Evolutionary conservation across 495 filamentous ascomycete genomes (phyloP).

Genomic region (Chaetomium fimeti): DNA sequence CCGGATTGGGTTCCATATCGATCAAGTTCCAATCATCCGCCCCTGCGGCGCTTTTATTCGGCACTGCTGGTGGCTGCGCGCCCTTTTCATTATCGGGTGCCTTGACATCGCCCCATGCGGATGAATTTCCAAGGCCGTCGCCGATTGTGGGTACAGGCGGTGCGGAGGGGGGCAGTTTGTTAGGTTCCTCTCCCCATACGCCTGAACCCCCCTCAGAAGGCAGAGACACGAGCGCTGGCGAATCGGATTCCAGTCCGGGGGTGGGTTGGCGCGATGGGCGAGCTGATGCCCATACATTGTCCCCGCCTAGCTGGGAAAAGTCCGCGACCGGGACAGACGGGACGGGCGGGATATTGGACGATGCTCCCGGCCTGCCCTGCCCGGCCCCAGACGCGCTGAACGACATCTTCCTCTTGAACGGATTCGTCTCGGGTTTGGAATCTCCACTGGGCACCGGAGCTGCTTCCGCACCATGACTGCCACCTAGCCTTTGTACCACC

Average conservation of each 20-base stretch:
- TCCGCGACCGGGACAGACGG: conserved; percentile 29
- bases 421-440: conserved; percentile 49
- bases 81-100: conserved; percentile 37
- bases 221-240: conserved; percentile 33
- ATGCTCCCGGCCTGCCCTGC: conserved; percentile 1
- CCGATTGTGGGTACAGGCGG: conserved; percentile 27
- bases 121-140: conserved; percentile 38
- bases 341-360: conserved; percentile 24
- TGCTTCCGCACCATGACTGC: conserved; percentile 13
- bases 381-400: conserved; percentile 16
- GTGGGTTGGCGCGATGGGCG: conserved; percentile 36
- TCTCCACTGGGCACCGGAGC: conserved; percentile 37
- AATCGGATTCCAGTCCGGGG: conserved; percentile 28
- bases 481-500: conserved; percentile 28
- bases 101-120: conserved; percentile 48
- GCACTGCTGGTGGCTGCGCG: conserved; percentile 23
- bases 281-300: conserved; percentile 40
- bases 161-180: conserved; percentile 9
- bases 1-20: conserved; percentile 41
- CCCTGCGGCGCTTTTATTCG: conserved; percentile 28
- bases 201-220: conserved; percentile 34
- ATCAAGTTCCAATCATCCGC: conserved; percentile 52
- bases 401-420: conserved; percentile 50
- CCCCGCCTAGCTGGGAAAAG: conserved; percentile 40
- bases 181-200: conserved; percentile 39